Evolutionary conservation across 106 monocot species (phyloP), one percentile per base, ranked within the genome.

Genomic region (Allium cepa): DNA sequence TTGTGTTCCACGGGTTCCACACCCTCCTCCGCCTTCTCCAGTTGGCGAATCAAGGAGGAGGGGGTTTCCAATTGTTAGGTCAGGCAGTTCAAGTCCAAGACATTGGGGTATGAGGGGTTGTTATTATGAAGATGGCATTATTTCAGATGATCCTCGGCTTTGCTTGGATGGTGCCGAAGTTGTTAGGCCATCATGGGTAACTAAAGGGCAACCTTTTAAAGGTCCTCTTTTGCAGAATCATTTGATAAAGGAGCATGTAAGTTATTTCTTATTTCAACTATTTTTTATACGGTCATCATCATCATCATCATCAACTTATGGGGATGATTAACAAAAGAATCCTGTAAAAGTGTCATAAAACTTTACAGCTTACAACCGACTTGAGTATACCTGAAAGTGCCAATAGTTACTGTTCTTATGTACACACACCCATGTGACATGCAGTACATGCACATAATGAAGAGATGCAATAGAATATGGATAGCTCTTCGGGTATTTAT

Each of bases 31-130:
- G 63, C 85, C 99, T 63, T 92, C 92, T 60, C 82, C 82, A 60
- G 81, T 83, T 75, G 90, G 89, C 63, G 93, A 85, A 55, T 93
- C 87, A 63, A 82, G 93, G 72, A 93, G 87, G 69, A 80, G 87
- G 69, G 90, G 93, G 22, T 93, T 93, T 49, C 89, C 90, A 26
- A 77, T 83, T 77, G 99, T 92, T 59, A 87, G 99, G 56, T 99
- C 99, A 66, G 99, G 99, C 71, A 99, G 99, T 67, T 99, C 99
- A 70, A 99, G 99, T 73, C 99, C 99, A 56, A 87, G 90, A 66
- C 77, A 93, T 59, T 99, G 99, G 90, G 93, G 89, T 18, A 59
- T 85, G 77, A 87, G 87, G 83, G 79, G 58, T 67, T 76, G 78
- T 69, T 73, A 60, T 71, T 69, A 73, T 81, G 97, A 92, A 73